Conservation (phyloP, 2,329 filamentous ascomycete species). For the Incumbomyces lentus region DNA sequence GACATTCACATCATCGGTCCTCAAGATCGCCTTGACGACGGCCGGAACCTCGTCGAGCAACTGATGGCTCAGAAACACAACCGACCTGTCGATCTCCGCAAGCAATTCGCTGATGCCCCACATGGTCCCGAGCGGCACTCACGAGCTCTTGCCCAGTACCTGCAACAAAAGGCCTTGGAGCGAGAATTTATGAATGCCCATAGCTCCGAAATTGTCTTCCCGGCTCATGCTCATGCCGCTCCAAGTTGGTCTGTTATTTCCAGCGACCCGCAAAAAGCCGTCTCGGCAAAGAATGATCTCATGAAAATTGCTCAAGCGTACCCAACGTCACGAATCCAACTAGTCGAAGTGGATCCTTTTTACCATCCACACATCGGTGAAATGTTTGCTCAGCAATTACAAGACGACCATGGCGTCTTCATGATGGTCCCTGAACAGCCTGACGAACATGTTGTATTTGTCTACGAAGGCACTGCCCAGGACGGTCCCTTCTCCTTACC, state of each 20-base stretch:
- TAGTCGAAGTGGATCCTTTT: conserved; percentile 39
- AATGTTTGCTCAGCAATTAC: conserved; percentile 29
- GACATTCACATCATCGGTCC: conserved; percentile 77
- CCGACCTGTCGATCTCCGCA: conserved; percentile 70
- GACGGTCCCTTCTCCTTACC: conserved; percentile 31
- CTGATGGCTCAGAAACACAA: conserved; percentile 79
- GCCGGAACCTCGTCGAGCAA: conserved; percentile 75
- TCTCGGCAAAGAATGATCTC: conserved; percentile 40
- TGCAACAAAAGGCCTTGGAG: conserved; percentile 71
- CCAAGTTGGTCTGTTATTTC: conserved; percentile 84
- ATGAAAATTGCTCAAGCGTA: conserved; percentile 40
- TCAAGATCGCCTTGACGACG: conserved; percentile 59
- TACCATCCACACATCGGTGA: conserved; percentile 38
- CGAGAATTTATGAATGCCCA: conserved; percentile 70
- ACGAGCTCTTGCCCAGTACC: conserved; percentile 75
- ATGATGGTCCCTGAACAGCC: conserved; percentile 38
- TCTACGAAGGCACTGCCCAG: conserved; percentile 37
- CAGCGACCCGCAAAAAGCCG: conserved; percentile 66
- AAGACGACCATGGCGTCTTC: conserved; percentile 36
- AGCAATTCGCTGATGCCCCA: conserved; percentile 65
- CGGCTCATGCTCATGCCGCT: conserved; percentile 34
- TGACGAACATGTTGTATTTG: conserved; percentile 37
- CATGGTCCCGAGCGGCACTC: conserved; percentile 68
- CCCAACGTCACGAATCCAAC: conserved; percentile 35
- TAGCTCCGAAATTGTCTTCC: conserved; percentile 78